Evolutionary conservation across 139 green algal species (phyloP), one percentile per base, ranked within the genome.

Genomic region (Chlorella ohadii): DNA sequence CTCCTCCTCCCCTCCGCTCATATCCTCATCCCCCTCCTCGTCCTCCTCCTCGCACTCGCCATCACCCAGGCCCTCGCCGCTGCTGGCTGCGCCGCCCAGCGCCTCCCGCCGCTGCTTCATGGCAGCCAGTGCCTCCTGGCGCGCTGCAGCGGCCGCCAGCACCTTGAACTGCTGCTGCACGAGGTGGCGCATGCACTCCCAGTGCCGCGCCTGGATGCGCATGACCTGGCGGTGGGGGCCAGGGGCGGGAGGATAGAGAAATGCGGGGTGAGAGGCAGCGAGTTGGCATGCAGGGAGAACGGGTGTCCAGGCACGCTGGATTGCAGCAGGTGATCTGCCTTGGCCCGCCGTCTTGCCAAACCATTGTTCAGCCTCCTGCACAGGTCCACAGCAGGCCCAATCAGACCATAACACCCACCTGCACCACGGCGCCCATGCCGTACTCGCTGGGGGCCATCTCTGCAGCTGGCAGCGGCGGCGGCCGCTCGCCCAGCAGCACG

Each of bases 401-500:
- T 1, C 36, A 75, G 38, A 16, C 68, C 11, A 55, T 22, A 6
- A 4, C 72, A 12, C 75, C 6, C 75, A 81, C 75, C 75, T 73
- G 68, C n/a, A 80, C 82, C 6, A 91, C 79, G 44, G 79, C 88
- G 4, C 12, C 36, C 68, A 85, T 72, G 55, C 55, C 80, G 28
- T 56, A 34, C 11, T 66, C 66, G 67, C 84, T 74, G 56, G 78
- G 57, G 19, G 78, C 33, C 56, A 55, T 61, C 34, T 82, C 67
- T 16, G 65, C 41, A 23, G 63, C n/a, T 0, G 79, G 79, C 72
- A 89, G 66, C 55, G 39, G 36, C 17, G 86, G 68, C 20, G 86
- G 79, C 16, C 83, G 78, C 73, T 87, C 87, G 4, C 94, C 94
- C 55, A 96, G 88, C 79, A 96, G 90, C 84, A 95, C 92, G 2